Evolutionary conservation across 257 asterid genomes (phyloP).

Genomic region (Solanum pimpinellifolium): DNA sequence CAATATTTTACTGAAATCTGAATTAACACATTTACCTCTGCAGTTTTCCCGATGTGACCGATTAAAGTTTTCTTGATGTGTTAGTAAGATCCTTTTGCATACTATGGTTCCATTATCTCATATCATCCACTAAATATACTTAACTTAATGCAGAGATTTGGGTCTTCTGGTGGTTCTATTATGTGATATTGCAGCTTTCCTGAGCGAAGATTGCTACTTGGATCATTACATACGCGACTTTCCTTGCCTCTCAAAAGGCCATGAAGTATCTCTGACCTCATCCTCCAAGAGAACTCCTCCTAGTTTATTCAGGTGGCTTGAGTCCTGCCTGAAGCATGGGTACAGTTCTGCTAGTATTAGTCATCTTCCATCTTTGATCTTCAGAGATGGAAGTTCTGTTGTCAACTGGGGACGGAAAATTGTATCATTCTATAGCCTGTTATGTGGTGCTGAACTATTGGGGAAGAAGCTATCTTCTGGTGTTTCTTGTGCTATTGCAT

Average conservation of each 20-base stretch:
- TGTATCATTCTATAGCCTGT: slow-evolving; percentile 76
- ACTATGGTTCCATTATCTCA: not conserved
- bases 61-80: not conserved
- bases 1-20: not conserved
- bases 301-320: slow-evolving; percentile 87
- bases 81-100: not conserved
- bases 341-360: slow-evolving; percentile 40
- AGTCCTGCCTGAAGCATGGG: slow-evolving; percentile 69
- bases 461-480: slow-evolving; percentile 73
- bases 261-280: slow-evolving; percentile 18
- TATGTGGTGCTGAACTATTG: slow-evolving; percentile 67
- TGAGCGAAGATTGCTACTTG: slow-evolving; percentile 64
- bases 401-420: slow-evolving; percentile 83
- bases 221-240: slow-evolving; percentile 88
- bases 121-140: not conserved
- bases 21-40: not conserved
- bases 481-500: slow-evolving; percentile 56
- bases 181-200: slow-evolving; percentile 52
- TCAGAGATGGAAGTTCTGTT: slow-evolving; percentile 58
- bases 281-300: slow-evolving; percentile 49
- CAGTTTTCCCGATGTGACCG: not conserved
- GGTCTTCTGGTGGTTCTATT: slow-evolving; percentile 67
- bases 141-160: slow-evolving; percentile 55
- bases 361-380: slow-evolving; percentile 64
- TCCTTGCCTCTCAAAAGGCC: slow-evolving; percentile 45